A percentile compares a stretch with the other conserved stretches of the same genome.
These are phyloP conservation scores for Geranium incanum DNA, from an alignment of 441 rosid genomes.

Conservation along the genomic window DNA sequence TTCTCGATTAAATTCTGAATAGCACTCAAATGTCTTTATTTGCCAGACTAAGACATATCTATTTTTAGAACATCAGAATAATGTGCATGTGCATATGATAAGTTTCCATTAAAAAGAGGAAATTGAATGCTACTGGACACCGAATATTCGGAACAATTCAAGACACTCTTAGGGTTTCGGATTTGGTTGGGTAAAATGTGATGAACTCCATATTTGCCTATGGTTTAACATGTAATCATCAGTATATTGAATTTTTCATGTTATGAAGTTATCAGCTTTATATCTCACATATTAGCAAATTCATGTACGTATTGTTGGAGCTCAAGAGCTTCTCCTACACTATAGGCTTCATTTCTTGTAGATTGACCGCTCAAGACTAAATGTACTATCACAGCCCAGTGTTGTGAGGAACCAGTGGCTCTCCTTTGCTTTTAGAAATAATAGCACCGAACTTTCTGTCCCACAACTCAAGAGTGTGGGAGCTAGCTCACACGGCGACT, in stretches of 20 bases:
- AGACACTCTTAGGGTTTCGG: too few species aligned
- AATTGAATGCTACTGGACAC: too few species aligned
- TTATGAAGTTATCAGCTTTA: background rate
- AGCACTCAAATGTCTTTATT: too few species aligned
- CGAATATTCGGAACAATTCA: too few species aligned
- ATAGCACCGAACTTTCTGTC: slow-evolving; percentile 25
- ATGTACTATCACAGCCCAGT: slow-evolving; percentile 15
- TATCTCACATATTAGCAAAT: background rate
- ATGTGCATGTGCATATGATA: too few species aligned
- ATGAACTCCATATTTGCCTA: background rate
- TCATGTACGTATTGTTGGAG: slow-evolving; percentile 13
- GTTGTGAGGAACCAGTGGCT: slow-evolving; percentile 24
- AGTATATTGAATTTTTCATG: background rate
- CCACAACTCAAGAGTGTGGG: slow-evolving; percentile 27
- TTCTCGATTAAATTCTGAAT: too few species aligned
- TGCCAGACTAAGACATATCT: too few species aligned
- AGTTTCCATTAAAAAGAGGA: too few species aligned
- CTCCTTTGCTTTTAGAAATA: slow-evolving; percentile 25
- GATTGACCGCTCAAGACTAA: slow-evolving; percentile 32
- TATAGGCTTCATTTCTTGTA: slow-evolving; percentile 29
- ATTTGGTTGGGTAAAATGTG: background rate
- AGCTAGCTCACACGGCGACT: slow-evolving; percentile 23
- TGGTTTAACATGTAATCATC: background rate
- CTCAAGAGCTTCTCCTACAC: slow-evolving; percentile 20
- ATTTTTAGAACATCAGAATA: too few species aligned